Percentiles rank a stretch among this genome's conserved stretches.
Evolutionary conservation across 495 filamentous ascomycete species (phyloP).

Genomic region (Neurospora tetrasperma): DNA sequence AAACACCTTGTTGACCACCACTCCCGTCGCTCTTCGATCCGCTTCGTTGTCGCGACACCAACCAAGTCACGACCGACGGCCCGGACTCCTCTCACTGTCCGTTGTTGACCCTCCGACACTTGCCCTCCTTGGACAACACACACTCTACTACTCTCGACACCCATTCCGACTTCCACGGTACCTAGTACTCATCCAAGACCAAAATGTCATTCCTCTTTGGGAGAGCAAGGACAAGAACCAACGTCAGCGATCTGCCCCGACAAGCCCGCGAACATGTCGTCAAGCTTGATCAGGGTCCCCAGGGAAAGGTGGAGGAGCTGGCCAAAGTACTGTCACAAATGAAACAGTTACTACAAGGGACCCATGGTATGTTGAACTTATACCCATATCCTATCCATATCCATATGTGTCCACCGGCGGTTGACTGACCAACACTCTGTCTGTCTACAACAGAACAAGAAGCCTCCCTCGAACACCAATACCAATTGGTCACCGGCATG

Average conservation of each 20-base stretch:
- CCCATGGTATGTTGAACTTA: conserved; percentile 48
- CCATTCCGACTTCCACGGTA: background rate
- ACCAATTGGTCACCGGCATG: conserved; percentile 65
- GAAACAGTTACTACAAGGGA: conserved; percentile 76
- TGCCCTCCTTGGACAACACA: background rate
- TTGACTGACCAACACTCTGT: background rate
- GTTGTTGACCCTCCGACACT: background rate
- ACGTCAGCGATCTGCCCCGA: conserved; percentile 38
- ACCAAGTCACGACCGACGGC: background rate
- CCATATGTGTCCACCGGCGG: background rate
- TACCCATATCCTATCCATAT: background rate
- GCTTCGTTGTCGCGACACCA: background rate
- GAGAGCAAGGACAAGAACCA: conserved; percentile 52
- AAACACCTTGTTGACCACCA: background rate
- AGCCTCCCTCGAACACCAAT: conserved; percentile 74
- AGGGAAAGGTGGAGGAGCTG: conserved; percentile 45
- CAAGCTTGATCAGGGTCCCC: conserved; percentile 40
- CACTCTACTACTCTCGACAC: background rate
- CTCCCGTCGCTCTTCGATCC: background rate
- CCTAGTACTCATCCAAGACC: background rate
- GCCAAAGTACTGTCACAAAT: conserved; percentile 69
- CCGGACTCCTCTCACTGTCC: no score
- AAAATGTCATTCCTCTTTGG: conserved; percentile 89
- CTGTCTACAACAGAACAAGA: conserved; percentile 54
- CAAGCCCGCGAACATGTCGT: conserved; percentile 44